Conservation (phyloP, 371 early-diverging fungal species). For the Saksenaea vasiformis region DNA sequence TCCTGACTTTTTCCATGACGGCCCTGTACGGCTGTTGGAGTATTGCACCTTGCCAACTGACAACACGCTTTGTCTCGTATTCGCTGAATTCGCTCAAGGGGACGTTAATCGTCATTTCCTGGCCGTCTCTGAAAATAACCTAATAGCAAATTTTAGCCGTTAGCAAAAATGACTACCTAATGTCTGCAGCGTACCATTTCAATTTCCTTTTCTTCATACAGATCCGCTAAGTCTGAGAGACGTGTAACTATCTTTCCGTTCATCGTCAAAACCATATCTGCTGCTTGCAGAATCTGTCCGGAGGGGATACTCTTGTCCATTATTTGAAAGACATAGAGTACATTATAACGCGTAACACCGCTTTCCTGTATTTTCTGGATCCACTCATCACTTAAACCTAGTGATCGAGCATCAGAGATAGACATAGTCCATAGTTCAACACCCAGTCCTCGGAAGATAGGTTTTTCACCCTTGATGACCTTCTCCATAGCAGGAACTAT, state of each 20-base stretch:
- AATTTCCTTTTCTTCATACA: constrained; percentile 20
- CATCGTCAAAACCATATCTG: constrained; percentile 82
- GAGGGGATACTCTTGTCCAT: constrained; percentile 56
- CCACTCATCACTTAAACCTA: constrained; percentile 81
- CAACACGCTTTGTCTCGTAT: constrained; percentile 59
- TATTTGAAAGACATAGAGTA: constrained; percentile 73
- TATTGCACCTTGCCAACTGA: constrained; percentile 87
- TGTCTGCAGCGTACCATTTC: not conserved
- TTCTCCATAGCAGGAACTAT: constrained; percentile 42
- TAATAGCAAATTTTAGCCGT: constrained; percentile 1
- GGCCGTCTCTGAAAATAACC: constrained; percentile 64
- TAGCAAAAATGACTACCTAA: not conserved
- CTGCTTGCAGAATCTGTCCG: constrained; percentile 65
- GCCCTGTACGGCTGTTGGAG: constrained; percentile 82
- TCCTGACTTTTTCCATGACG: constrained; percentile 76
- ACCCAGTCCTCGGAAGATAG: constrained; percentile 58
- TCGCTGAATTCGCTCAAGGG: constrained; percentile 57
- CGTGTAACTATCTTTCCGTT: constrained; percentile 73
- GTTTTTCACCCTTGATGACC: constrained; percentile 39
- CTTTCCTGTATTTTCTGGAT: constrained; percentile 71
- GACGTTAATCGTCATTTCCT: constrained; percentile 47
- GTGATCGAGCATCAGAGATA: constrained; percentile 75
- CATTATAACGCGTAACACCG: constrained; percentile 60
- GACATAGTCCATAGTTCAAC: constrained; percentile 81
- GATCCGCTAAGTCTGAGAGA: constrained; percentile 64